Evolutionary conservation across 208 protist genomes (phyloP), one percentile per base, ranked within the genome.

Genomic region (Leishmania turanica): DNA sequence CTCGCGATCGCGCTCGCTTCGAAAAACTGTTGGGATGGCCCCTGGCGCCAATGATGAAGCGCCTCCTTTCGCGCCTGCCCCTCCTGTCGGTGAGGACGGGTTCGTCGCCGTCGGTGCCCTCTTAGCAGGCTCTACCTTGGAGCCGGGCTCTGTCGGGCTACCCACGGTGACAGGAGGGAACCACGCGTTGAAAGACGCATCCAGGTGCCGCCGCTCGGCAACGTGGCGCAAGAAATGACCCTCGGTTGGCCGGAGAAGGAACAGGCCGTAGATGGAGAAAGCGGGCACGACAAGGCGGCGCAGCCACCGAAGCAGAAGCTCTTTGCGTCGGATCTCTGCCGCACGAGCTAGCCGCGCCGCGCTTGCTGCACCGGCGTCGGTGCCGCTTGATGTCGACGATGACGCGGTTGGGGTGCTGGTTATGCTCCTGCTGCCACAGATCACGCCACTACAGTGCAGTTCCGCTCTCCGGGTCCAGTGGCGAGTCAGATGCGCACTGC

Each of bases 181-280:
- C 54, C 91, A 85, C 45, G 66, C 70, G 79, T 96, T 93, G 80
- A 96, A 95, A 15, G 64, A 21, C 3, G 84, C 17, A 31, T 96
- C 93, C 58, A 89, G 81, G 82, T 92, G 89, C 27, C 93, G 86
- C 27, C 93, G 89, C 84, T 94, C 91, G 6, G 90, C 91, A 45
- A 94, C 54, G 81, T 96, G 95, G 37, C 93, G 89, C 37, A 95
- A 65, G 58, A 96, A 96, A 76, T 96, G 93, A 3, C 93, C 93
- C 78, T 96, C 88, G 31, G 86, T 91, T 31, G 93, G 93, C 8
- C 93, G 89, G 3, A 91, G 56, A 51, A 96, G 47, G 72, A 93
- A 91, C 19, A 96, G 84, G 1, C 88, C 89, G 74, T 90, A 92
- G 19, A 85, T 11, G 27, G 84, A 77, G 82, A 96, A 94, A 45